Conservation (phyloP, 768 basidiomycete species). For the Paxillus ammoniavirescens region DNA sequence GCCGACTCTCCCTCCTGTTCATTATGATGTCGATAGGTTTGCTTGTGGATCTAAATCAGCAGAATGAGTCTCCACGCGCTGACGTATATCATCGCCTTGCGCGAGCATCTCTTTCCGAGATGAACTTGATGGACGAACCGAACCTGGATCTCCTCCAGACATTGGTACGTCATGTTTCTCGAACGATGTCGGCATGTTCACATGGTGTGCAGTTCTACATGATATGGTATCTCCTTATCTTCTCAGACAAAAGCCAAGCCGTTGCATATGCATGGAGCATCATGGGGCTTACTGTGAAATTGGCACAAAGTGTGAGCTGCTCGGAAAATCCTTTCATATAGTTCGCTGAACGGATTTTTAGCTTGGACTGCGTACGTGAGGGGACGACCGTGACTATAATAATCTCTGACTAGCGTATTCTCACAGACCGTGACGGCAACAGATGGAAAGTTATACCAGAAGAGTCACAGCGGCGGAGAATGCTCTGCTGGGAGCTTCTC, state of each 20-base stretch:
- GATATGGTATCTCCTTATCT: constrained; percentile 73
- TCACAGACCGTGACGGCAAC: constrained; percentile 63
- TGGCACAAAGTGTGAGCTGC: constrained; percentile 64
- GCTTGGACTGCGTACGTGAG: constrained; percentile 65
- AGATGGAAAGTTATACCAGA: constrained; percentile 67
- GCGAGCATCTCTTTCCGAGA: constrained; percentile 66
- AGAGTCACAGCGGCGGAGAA: constrained; percentile 65
- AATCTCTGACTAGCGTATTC: constrained; percentile 23
- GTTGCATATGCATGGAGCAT: constrained; percentile 75
- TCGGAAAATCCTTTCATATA: not conserved
- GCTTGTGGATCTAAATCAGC: constrained; percentile 59
- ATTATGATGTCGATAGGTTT: constrained; percentile 75
- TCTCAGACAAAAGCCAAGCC: constrained; percentile 71
- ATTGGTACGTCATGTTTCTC: constrained; percentile 40
- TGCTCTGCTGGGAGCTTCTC: constrained; percentile 73
- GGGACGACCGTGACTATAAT: constrained; percentile 1
- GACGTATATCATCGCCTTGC: constrained; percentile 68
- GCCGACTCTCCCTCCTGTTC: constrained; percentile 63
- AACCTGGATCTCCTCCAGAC: constrained; percentile 72
- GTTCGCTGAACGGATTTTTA: constrained; percentile 26
- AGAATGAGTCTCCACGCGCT: constrained; percentile 53
- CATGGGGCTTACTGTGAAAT: constrained; percentile 71
- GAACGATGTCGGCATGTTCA: constrained; percentile 29
- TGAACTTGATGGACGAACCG: constrained; percentile 72
- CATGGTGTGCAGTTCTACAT: constrained; percentile 57